phyloP scores from a whole-genome alignment of 805 yeast species.

The baker's yeast (Saccharomyces cerevisiae) region DNA sequence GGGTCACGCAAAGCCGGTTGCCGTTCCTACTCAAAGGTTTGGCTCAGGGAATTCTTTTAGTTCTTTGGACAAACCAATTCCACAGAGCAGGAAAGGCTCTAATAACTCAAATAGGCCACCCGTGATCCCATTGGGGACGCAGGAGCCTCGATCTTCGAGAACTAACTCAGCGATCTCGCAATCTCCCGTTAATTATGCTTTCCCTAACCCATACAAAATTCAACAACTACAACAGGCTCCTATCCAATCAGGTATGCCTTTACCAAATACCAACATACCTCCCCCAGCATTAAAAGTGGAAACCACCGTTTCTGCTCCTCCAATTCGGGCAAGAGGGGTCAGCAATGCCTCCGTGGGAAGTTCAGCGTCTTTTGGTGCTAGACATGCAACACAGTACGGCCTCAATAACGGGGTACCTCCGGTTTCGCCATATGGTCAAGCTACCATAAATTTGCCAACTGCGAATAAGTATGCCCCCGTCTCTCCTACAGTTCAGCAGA shows the following conservation, averaged over 20 bases:
- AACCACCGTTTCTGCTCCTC: not conserved
- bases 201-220: slow-evolving; percentile 8
- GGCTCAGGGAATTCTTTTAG: slow-evolving; percentile 5
- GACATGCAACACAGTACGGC: not conserved
- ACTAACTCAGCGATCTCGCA: slow-evolving; percentile 1
- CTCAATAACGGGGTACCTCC: slow-evolving; percentile 1
- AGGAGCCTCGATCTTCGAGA: slow-evolving; percentile 1
- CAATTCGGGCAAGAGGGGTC: slow-evolving; percentile 15
- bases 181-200: not conserved
- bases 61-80: not conserved
- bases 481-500: slow-evolving; percentile 3
- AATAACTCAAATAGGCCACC: not conserved
- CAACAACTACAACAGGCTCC: not conserved
- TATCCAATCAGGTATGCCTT: slow-evolving; percentile 7
- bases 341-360: slow-evolving; percentile 21
- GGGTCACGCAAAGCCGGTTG: slow-evolving; percentile 35
- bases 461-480: slow-evolving; percentile 5
- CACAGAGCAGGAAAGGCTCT: not conserved
- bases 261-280: slow-evolving; percentile 7
- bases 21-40: slow-evolving; percentile 20
- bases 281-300: not conserved
- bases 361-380: slow-evolving; percentile 4
- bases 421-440: not conserved
- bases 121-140: not conserved
- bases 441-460: not conserved